Conservation (phyloP, 495 filamentous ascomycete genomes). For the Copromyces sp. region DNA sequence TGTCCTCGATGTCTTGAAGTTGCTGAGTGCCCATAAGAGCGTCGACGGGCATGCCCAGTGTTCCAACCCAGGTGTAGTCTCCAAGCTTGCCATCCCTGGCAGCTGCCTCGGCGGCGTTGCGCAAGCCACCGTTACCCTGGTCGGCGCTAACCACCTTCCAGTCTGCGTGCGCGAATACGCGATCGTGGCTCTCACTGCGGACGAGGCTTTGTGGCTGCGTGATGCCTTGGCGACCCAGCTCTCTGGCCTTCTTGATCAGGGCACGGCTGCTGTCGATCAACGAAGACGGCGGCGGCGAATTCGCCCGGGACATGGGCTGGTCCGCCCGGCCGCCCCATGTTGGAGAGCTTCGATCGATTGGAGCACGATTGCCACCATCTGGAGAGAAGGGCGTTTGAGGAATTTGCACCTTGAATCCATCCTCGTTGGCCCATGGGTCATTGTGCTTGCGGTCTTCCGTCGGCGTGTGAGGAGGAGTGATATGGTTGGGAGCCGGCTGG, state of each 20-base stretch:
- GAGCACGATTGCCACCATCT: slow-evolving; percentile 30
- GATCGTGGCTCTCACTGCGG: slow-evolving; percentile 49
- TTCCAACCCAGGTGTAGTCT: slow-evolving; percentile 79
- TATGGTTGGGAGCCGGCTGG: slow-evolving; percentile 25
- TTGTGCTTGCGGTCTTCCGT: slow-evolving; percentile 44
- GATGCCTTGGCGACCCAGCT: slow-evolving; percentile 37
- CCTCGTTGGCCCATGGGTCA: slow-evolving; percentile 50
- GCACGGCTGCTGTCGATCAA: slow-evolving; percentile 49
- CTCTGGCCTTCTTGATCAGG: slow-evolving; percentile 44
- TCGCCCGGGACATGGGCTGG: slow-evolving; percentile 64
- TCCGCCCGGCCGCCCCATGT: slow-evolving; percentile 61
- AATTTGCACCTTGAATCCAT: slow-evolving; percentile 36
- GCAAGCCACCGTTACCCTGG: slow-evolving; percentile 83
- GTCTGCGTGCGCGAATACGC: slow-evolving; percentile 52
- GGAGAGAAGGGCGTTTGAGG: slow-evolving; percentile 21
- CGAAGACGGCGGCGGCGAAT: slow-evolving; percentile 57
- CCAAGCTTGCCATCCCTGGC: slow-evolving; percentile 50
- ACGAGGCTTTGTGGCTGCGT: slow-evolving; percentile 32
- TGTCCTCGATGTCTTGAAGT: slow-evolving; percentile 68
- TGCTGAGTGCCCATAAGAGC: slow-evolving; percentile 55
- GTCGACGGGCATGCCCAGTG: slow-evolving; percentile 85
- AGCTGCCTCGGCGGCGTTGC: slow-evolving; percentile 75
- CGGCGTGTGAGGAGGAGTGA: slow-evolving; percentile 49
- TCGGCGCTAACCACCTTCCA: slow-evolving; percentile 81
- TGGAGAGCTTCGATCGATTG: slow-evolving; percentile 54